phyloP scores from a whole-genome alignment of 768 basidiomycete species.

The Russula compacta region DNA sequence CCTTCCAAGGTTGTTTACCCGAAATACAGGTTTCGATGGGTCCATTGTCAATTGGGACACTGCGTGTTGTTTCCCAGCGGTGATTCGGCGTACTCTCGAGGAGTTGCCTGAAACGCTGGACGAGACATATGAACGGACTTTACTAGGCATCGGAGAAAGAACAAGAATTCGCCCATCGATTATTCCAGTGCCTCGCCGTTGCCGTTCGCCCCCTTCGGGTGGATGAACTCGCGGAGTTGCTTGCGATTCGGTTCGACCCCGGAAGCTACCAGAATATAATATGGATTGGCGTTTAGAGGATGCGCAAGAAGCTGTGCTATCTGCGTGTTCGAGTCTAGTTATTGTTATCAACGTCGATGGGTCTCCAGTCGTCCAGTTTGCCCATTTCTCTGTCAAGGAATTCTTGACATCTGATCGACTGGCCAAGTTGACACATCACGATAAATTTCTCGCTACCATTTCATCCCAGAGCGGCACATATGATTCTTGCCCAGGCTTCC shows the following conservation, averaged over 20 bases:
- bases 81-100: neutral
- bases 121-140: neutral
- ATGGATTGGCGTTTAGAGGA: neutral
- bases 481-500: neutral
- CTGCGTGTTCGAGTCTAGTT: neutral
- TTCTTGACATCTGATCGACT: conserved; percentile 5
- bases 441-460: conserved; percentile 1
- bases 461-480: neutral
- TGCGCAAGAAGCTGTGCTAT: neutral
- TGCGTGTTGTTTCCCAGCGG: neutral
- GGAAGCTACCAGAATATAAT: neutral
- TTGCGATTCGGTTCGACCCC: neutral
- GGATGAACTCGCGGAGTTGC: conserved; percentile 2
- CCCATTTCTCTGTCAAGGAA: conserved; percentile 14
- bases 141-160: neutral
- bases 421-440: too few relatives aligned
- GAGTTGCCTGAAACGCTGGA: conserved; percentile 1
- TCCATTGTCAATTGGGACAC: neutral
- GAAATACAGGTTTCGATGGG: conserved; percentile 3
- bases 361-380: conserved; percentile 2
- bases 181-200: neutral
- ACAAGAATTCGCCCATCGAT: neutral
- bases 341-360: neutral
- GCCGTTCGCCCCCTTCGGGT: neutral
- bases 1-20: neutral